These are phyloP conservation scores for Penicillium rolfsii DNA, from an alignment of 2,329 filamentous ascomycete species.

Conservation along the genomic window DNA sequence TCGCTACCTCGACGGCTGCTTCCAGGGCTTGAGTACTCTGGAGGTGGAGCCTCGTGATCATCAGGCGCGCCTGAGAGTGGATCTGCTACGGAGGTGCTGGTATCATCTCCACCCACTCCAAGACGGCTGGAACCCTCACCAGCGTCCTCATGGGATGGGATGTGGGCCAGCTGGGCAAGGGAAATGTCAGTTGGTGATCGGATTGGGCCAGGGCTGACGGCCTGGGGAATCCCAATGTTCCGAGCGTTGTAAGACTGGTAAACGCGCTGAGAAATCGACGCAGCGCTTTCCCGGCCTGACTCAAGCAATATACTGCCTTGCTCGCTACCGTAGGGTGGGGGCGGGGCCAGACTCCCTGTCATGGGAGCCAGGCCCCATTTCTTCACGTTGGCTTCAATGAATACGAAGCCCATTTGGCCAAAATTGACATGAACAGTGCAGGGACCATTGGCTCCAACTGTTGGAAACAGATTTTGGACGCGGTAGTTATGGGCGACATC, in stretches of 20 bases:
- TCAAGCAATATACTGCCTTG: slow-evolving; percentile 95
- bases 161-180: slow-evolving; percentile 78
- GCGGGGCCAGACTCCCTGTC: slow-evolving; percentile 91
- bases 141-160: slow-evolving; percentile 67
- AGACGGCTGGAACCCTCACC: slow-evolving; percentile 69
- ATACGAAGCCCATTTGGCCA: slow-evolving; percentile 96
- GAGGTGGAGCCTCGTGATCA: slow-evolving; percentile 38
- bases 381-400: slow-evolving; percentile 99
- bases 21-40: slow-evolving; percentile 60
- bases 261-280: slow-evolving; percentile 44
- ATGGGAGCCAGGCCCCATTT: slow-evolving; percentile 98
- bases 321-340: slow-evolving; percentile 94
- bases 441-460: slow-evolving; percentile 92
- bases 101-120: slow-evolving; percentile 30
- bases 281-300: slow-evolving; percentile 67
- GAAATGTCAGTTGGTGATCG: slow-evolving; percentile 96
- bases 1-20: slow-evolving; percentile 61
- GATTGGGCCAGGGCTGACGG: slow-evolving; percentile 84
- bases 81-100: slow-evolving; percentile 8
- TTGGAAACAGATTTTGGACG: slow-evolving; percentile 95
- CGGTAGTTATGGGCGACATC: slow-evolving; percentile 93
- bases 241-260: slow-evolving; percentile 69
- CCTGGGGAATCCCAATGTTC: slow-evolving; percentile 71
- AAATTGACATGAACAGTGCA: slow-evolving; percentile 95
- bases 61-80: slow-evolving; percentile 36